phyloP scores from a whole-genome alignment of 352 stramenopile species.

The Globisporangium parvum region DNA sequence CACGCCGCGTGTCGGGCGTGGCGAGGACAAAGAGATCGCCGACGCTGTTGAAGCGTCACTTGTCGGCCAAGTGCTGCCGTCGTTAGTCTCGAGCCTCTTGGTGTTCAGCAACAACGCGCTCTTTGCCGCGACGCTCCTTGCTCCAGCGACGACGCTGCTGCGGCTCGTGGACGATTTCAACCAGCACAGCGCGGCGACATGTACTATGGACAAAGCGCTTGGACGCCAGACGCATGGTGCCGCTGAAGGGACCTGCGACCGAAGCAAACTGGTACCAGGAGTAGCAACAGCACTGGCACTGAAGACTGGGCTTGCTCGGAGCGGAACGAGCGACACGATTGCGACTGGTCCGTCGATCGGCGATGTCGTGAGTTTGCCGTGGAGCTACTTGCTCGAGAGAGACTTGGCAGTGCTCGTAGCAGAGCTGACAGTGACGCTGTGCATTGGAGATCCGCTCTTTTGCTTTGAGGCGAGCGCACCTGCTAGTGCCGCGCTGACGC shows the following conservation, averaged over 20 bases:
- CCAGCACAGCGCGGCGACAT: conserved; percentile 9
- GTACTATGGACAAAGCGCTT: conserved; percentile 22
- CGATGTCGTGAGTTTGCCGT: conserved; percentile 34
- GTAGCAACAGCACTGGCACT: neutral
- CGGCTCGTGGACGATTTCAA: conserved; percentile 46
- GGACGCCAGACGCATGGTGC: conserved; percentile 11
- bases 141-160: conserved; percentile 35
- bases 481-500: neutral
- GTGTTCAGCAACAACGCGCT: conserved; percentile 50
- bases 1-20: neutral
- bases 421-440: conserved; percentile 52
- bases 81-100: conserved; percentile 46
- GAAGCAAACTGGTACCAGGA: neutral
- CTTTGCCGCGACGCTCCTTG: conserved; percentile 44
- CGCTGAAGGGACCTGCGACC: neutral
- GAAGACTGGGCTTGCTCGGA: neutral
- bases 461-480: neutral
- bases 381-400: conserved; percentile 59
- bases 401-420: conserved; percentile 43
- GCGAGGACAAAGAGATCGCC: conserved; percentile 5
- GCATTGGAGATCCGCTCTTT: conserved; percentile 33
- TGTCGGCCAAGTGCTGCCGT: conserved; percentile 47
- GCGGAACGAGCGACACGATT: neutral
- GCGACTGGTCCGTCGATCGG: conserved; percentile 9
- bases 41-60: conserved; percentile 33